Evolutionary conservation across 2,329 filamentous ascomycete genomes (phyloP), one percentile per base, ranked within the genome.

Genomic region (Aspergillus texensis): DNA sequence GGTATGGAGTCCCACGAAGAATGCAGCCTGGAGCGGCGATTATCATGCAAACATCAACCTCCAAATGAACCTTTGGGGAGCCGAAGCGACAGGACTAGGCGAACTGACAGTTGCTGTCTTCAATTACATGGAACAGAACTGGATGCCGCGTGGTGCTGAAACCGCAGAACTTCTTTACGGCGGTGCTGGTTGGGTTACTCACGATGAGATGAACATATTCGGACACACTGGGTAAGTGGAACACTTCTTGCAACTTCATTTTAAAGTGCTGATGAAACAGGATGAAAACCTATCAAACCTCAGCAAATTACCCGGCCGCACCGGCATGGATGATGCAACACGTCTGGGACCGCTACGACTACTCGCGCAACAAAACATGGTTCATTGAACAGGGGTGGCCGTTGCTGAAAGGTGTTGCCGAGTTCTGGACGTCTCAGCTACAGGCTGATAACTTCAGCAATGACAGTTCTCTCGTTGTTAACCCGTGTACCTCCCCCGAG

Each of bases 41-140:
- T 88, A 87, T 61, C 85, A 87, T 58, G 78, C 81, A 45, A 85
- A 88, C 64, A 87, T 88, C 68, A 88, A 88, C 62, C 62, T 88
- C 0, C 84, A 88, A 66, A 88, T 88, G 86, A 88, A 88, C 63
- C 82, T 88, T 67, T 88, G 86, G 86, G 77, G 74, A 0, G 80
- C 81, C 0, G 84, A 86, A 39, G 82, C 85, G 62, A 85, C 83
- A 0, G 85, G 84, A 0, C 73, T 87, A 0, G 79, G 78, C 0
- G 74, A 74, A 2, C 74, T 83, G 0, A 80, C 82, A 57, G 70
- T 73, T 0, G 79, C 82, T 0, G 71, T 86, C 0, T 88, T 83
- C 80, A 74, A 82, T 9, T 86, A 84, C 61, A 86, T 88, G 74
- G 65, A 75, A 6, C 74, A 85, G 21, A 87, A 79, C 0, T 86